Evolutionary conservation across 2,329 filamentous ascomycete genomes (phyloP), one percentile per base, ranked within the genome.

Genomic region (Alternaria dauci): DNA sequence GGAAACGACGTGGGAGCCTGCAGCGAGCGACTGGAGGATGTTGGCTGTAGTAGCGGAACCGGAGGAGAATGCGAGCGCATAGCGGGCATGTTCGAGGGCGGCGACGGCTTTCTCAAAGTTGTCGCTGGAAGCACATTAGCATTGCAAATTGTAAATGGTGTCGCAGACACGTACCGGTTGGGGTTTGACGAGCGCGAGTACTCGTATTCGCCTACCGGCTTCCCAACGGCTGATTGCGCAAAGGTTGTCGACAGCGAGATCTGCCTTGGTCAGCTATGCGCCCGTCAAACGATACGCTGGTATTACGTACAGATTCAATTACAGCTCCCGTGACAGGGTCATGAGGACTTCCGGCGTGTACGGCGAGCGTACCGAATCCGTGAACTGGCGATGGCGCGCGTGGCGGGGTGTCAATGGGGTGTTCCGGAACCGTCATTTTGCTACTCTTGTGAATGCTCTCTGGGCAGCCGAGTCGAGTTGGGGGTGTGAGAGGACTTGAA

Each of bases 221-320:
- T 88, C 66, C 94, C 95, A 23, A 97, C 93, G 12, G 88, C 87
- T 14, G 88, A 89, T 83, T 99, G 95, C n/a, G 92, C 93, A 76
- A 94, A 99, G 6, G 95, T 99, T 16, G 95, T 98, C 25, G 94
- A 97, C 25, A 99, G 88, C 9, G 94, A 97, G 79, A 99, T 97
- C 85, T 88, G 66, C 32, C 34, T 47, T 53, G 34, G 60, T 70
- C 46, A 71, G 62, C 39, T 36, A 39, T 42, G 41, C 18, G 8
- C 3, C 1, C n/a, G 16, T 28, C 26, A 42, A 18, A 61, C n/a
- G 0, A 43, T 14, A 23, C 28, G 34, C 16, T 2, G 47, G 18
- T 26, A 44, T 30, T 30, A 66, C 83, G 66, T 76, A 88, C 86
- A 71, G 95, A 83, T 81, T 95, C 93, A 78, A 99, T 99, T 72